phyloP scores from a whole-genome alignment of 352 stramenopile species.

The Peronospora tabacina region DNA sequence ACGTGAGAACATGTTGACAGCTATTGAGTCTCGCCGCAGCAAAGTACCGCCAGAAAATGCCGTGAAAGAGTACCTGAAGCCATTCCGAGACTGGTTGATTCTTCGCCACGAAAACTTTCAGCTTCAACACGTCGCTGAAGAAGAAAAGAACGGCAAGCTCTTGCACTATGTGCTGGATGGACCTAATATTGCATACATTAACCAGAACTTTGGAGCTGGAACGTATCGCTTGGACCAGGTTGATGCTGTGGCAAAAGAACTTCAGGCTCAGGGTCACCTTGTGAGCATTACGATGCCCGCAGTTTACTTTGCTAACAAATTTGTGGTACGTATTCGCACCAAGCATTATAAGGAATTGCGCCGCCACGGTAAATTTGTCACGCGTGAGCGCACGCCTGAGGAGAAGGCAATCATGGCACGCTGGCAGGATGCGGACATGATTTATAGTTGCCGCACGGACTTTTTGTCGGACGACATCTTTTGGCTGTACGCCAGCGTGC shows the following conservation, averaged over 20 bases:
- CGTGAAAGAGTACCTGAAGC: conserved; percentile 50
- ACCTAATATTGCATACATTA: conserved; percentile 96
- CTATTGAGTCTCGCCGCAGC: conserved; percentile 51
- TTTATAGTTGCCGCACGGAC: conserved; percentile 88
- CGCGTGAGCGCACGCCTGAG: conserved; percentile 36
- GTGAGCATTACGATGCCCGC: conserved; percentile 75
- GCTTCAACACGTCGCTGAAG: conserved; percentile 21
- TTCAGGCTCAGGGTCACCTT: conserved; percentile 66
- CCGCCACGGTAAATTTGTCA: conserved; percentile 41
- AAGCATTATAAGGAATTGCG: conserved; percentile 40
- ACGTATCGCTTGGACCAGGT: conserved; percentile 94
- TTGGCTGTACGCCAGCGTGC: conserved; percentile 93
- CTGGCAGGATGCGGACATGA: conserved; percentile 67
- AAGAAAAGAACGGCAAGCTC: conserved; percentile 15
- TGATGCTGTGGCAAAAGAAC: conserved; percentile 83
- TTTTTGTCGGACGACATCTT: conserved; percentile 93
- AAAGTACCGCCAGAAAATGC: conserved; percentile 30
- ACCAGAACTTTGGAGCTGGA: conserved; percentile 91
- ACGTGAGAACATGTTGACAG: conserved; percentile 36
- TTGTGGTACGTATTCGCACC: conserved; percentile 51
- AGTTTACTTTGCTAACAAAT: conserved; percentile 57
- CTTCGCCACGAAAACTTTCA: conserved; percentile 26
- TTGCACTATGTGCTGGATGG: conserved; percentile 91
- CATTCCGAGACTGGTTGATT: conserved; percentile 65
- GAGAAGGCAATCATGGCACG: conserved; percentile 56